These are phyloP conservation scores for Chytriomyces sp. DNA, from an alignment of 192 early-diverging fungal species.

Conservation along the genomic window DNA sequence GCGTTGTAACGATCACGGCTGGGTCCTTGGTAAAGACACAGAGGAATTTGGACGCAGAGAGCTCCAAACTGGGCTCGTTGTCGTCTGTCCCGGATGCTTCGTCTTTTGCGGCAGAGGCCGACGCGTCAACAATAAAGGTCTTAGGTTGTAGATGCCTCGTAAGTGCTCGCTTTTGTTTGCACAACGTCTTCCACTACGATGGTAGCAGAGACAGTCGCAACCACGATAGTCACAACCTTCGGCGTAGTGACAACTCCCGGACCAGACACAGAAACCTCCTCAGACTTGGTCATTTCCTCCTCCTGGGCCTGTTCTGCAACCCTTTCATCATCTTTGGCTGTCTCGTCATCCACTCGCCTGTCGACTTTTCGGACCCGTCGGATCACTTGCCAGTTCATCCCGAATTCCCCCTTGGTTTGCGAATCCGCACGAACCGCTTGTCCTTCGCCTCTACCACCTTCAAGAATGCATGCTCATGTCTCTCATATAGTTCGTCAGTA, in stretches of 20 bases:
- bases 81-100: neutral
- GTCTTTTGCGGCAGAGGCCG: neutral
- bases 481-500: slow-evolving; percentile 37
- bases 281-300: neutral
- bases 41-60: slow-evolving; percentile 4
- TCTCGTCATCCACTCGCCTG: slow-evolving; percentile 38
- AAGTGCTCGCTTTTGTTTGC: neutral
- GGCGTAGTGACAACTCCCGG: neutral
- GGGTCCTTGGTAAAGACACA: slow-evolving; percentile 18
- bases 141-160: neutral
- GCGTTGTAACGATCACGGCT: neutral
- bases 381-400: slow-evolving; percentile 55
- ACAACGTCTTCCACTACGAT: neutral
- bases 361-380: slow-evolving; percentile 37
- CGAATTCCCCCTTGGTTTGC: slow-evolving; percentile 56
- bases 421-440: slow-evolving; percentile 40
- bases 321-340: slow-evolving; percentile 5
- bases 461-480: slow-evolving; percentile 57
- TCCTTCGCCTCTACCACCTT: slow-evolving; percentile 48
- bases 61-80: neutral
- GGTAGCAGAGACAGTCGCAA: neutral
- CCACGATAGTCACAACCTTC: neutral
- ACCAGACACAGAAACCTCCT: neutral
- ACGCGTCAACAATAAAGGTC: neutral
- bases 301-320: neutral